Evolutionary conservation across 805 yeast species (phyloP), one percentile per base, ranked within the genome.

Genomic region (Hagleromyces aurorensis): DNA sequence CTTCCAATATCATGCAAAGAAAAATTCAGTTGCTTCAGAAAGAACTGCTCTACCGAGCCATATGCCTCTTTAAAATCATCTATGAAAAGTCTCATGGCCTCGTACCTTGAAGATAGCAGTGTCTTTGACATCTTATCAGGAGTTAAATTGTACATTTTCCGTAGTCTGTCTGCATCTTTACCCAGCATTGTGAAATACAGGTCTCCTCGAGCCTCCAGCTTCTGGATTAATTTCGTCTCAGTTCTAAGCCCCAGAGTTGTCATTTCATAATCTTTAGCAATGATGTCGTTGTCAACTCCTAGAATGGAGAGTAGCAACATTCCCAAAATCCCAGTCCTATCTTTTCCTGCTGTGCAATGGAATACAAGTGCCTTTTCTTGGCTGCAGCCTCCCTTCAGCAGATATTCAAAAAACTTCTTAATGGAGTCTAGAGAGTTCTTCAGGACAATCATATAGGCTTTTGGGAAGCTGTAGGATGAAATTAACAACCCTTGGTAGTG

Each of bases 311-410:
- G 61, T 4, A 83, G 60, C 37, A 84, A 52, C 75, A 84, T 80
- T 2, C 77, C 69, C 40, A 80, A 50, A 9, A 82, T 64, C 0
- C 94, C 94, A 0, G 94, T 83, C 24, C 94, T 67, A 50, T 84
- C 94, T 52, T 83, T 84, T 2, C 94, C 94, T 1, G 89, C 89
- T 4, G 87, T 72, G 56, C 94, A 84, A 49, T 82, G 89, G 52
- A 76, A 72, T 7, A 78, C 55, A 34, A 84, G 57, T 3, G 71
- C 68, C n/a, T 58, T 52, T 3, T 73, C 67, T 22, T 62, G 25
- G 16, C 39, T 27, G 16, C 38, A 36, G n/a, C 32, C 21, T 5
- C 40, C 51, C 34, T 78, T 83, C 25, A 75, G 61, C 26, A 84
- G 59, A 44, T 63, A 71, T 26, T 58, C 52, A 43, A 82, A 70